Base-by-base conservation (phyloP, 495 filamentous ascomycete genomes). In the Daldinia grandis region DNA sequence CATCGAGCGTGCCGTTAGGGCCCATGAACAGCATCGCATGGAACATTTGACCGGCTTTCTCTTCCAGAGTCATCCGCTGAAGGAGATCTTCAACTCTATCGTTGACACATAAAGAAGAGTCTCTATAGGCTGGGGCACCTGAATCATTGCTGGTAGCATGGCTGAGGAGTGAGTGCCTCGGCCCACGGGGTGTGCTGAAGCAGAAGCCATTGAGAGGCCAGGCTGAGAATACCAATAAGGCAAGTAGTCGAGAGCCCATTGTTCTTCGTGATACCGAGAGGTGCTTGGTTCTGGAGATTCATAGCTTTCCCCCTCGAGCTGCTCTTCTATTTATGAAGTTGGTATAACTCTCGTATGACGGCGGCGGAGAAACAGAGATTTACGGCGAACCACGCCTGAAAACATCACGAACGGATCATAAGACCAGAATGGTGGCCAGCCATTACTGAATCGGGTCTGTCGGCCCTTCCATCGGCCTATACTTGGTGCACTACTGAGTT, bases 31-130 rank as follows among this genome's bases (percentile, higher is more conserved):
- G 24, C 72, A 68, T 68, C 12, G 69, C 42, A 35, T 87, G 86
- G 54, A 87, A 84, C 74, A 90, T 82, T 75, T 90, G 87, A 6
- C 83, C 81, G 59, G 83, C 81, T 66, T 90, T 90, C 62, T 90
- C 88, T 60, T 87, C 82, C 38, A 87, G 77, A 0, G 86, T 90
- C 88, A 90, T 90, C 31, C 87, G 79, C 12, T 82, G 77, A 59
- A 90, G 56, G 33, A 90, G 78, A 69, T 90, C 87, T 30, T 82
- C 75, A 37, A 90, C 83, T 28, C 88, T 81, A 35, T 81, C 82
- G 31, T 88, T 83, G 9, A 89, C 77, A 6, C 83, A 65, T 58
- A 68, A 42, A 19, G 70, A 68, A 58, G 64, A 27, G 21, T 73
- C 54, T 6, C 42, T 30, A 28, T 68, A 73, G 17, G 60, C 60